phyloP scores from a whole-genome alignment of 352 stramenopile species.

The Phytophthora pluvialis region DNA sequence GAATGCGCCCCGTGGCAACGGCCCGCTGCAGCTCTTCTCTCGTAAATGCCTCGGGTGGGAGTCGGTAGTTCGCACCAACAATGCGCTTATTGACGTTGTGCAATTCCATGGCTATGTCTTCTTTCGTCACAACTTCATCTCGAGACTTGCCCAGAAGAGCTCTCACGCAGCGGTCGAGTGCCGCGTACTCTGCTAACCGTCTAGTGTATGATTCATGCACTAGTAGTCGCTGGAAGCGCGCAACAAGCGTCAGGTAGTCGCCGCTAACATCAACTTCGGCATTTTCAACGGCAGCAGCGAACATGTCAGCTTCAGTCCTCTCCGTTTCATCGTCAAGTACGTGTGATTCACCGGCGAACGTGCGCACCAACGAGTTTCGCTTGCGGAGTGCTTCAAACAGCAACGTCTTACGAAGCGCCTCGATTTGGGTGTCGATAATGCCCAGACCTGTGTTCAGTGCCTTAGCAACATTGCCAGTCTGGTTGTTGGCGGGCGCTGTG shows the following conservation, averaged over 20 bases:
- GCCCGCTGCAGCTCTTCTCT: conserved; percentile 63
- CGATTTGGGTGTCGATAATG: conserved; percentile 71
- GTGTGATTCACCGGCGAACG: conserved; percentile 58
- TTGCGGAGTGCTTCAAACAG: conserved; percentile 73
- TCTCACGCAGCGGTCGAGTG: conserved; percentile 69
- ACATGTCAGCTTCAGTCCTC: conserved; percentile 19
- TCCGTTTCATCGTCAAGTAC: conserved; percentile 52
- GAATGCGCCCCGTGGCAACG: conserved; percentile 52
- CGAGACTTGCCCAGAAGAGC: conserved; percentile 48
- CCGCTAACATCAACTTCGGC: conserved; percentile 70
- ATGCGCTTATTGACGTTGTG: conserved; percentile 36
- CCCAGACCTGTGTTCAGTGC: conserved; percentile 58
- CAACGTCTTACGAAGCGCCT: conserved; percentile 65
- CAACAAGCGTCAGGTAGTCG: conserved; percentile 71
- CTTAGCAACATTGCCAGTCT: conserved; percentile 3
- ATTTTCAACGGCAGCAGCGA: conserved; percentile 43
- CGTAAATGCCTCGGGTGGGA: conserved; percentile 71
- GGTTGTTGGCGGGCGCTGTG: background rate
- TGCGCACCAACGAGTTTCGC: conserved; percentile 74
- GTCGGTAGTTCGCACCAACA: conserved; percentile 37
- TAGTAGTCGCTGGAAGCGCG: conserved; percentile 68
- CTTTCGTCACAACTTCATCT: conserved; percentile 70
- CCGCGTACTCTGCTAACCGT: conserved; percentile 63
- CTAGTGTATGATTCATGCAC: conserved; percentile 76
- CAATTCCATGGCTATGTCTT: conserved; percentile 67